Base-by-base conservation (phyloP, 768 basidiomycete genomes). In the Nevesoporus exiguus region DNA sequence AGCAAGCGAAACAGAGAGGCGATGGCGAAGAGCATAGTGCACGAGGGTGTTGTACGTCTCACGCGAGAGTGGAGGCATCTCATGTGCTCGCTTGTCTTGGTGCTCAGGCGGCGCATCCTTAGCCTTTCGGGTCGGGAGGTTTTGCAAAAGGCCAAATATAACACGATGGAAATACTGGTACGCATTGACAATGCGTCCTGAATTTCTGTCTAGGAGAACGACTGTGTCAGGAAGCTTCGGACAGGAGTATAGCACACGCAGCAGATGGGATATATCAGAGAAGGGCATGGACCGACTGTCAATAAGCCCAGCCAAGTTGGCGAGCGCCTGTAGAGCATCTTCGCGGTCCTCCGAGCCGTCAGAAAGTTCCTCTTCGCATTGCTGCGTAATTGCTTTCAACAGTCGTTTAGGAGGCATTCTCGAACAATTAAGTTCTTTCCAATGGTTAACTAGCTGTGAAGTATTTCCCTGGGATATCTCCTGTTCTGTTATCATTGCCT, bases 21-120 rank as follows among this genome's bases (percentile, higher is more conserved):
- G 77, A 59, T 86, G 77, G 8, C 80, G 79, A 33, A 92, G 74
- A 5, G 83, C 73, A 65, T 89, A 90, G 56, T 86, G 77, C 4
- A 91, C 60, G 25, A 92, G 77, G 0, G 81, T 62, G 64, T 88
- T 86, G 67, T 83, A 86, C 1, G 77, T 70, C 21, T 70, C 64
- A 10, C 74, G 54, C 39, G 74, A 70, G 7, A 82, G 62, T 0
- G 67, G 65, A 19, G 72, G 76, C 36, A 71, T 64, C 47, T 60
- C 52, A 17, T 43, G 33, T 41, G 10, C 9, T 10, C 41, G 47
- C 39, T 51, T 52, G 9, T 22, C 27, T 24, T 31, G 33, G 17
- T 55, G 48, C 47, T 58, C 36, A 49, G 39, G 31, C n/a, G 56
- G 56, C 56, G 61, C 52, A 37, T 61, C 61, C 36, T 65, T 66